phyloP scores from a whole-genome alignment of 192 early-diverging fungal species.

The Coemansia sp. region DNA sequence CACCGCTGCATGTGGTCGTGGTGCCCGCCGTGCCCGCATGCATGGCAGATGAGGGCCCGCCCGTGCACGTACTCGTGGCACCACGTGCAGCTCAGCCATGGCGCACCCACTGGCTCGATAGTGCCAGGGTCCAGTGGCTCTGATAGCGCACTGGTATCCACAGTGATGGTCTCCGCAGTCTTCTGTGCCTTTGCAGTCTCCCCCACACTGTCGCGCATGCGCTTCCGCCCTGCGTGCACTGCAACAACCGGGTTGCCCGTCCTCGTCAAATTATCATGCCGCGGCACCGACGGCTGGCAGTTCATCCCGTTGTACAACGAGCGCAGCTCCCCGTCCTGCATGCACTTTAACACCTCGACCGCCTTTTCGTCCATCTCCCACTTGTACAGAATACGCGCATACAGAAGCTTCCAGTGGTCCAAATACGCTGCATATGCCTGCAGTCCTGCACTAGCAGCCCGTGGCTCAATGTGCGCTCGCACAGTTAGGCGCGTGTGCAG shows the following conservation, averaged over 20 bases:
- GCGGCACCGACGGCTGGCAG: slow-evolving; percentile 39
- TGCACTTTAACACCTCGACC: slow-evolving; percentile 45
- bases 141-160: neutral
- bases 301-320: slow-evolving; percentile 32
- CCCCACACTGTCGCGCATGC: neutral
- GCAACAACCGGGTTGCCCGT: slow-evolving; percentile 17
- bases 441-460: neutral
- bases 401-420: slow-evolving; percentile 52
- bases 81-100: slow-evolving; percentile 48
- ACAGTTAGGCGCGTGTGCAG: slow-evolving; percentile 21
- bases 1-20: slow-evolving; percentile 52
- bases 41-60: slow-evolving; percentile 49
- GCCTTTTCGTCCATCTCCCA: slow-evolving; percentile 48
- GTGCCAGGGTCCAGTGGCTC: neutral
- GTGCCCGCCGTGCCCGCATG: slow-evolving; percentile 54
- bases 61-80: slow-evolving; percentile 55
- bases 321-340: slow-evolving; percentile 28
- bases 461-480: slow-evolving; percentile 1
- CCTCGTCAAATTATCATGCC: slow-evolving; percentile 36
- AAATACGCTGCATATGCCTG: slow-evolving; percentile 28
- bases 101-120: slow-evolving; percentile 17
- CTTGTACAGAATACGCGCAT: slow-evolving; percentile 43
- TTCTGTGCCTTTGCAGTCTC: neutral
- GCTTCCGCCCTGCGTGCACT: neutral
- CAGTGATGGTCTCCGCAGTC: neutral